Evolutionary conservation across 805 yeast species (phyloP), one percentile per base, ranked within the genome.

Genomic region (Yueomyces sp.): DNA sequence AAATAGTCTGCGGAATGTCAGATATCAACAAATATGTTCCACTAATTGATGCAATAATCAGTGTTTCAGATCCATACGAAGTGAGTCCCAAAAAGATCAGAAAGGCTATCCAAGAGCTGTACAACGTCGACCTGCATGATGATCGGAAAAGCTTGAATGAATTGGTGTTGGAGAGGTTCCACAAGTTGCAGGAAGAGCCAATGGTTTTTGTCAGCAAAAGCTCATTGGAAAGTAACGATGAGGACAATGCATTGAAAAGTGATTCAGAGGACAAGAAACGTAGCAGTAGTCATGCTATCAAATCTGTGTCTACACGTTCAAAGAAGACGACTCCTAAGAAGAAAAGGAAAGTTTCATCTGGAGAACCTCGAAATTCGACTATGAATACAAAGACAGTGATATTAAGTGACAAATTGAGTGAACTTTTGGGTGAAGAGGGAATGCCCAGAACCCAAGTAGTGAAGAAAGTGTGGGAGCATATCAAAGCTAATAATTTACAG

Each of bases 41-140:
- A 3, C 76, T 80, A 48, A 78, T 81, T 36, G 87, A 81, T 56
- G 86, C 94, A 2, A 82, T 85, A 8, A 62, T 85, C 36, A 66
- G 79, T 41, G 87, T 76, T 5, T 76, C 88, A 1, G 81, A 84
- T 52, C 67, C 82, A 32, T 80, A 79, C 47, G 69, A 73, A 47
- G 76, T 84, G 12, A 76, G 88, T 0, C 86, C 82, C 5, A 81
- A 81, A 58, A 73, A 74, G 55, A 75, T 85, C 28, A 66, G 94
- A 47, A 69, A 71, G 46, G 90, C 88, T 0, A 54, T 85, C n/a
- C 85, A 79, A 55, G 83, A 75, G 47, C 65, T 85, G 32, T 82
- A 78, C 52, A 74, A 71, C 4, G 66, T 71, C 1, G 77, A 81
- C 49, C 66, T 82, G 38, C 62, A 72, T 45, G 67, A 72, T 4